Base-by-base conservation (phyloP, 139 green algal species). In the Eudorina sp. region DNA sequence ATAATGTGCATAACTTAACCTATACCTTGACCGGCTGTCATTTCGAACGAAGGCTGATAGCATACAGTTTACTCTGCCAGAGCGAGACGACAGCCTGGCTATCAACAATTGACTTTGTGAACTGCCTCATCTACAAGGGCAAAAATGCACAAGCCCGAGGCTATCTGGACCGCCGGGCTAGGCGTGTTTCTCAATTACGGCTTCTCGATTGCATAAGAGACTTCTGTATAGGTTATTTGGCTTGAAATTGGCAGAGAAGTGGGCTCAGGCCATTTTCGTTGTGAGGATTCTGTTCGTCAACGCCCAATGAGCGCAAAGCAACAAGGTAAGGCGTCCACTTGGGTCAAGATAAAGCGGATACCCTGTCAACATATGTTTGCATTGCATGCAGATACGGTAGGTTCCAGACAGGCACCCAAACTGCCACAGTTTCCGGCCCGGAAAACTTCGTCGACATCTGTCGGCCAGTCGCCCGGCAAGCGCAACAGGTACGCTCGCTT, bases 371-470 rank as follows among this genome's bases (percentile, higher is more conserved):
- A 9, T 75, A 45, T 75, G 66, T 75, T 46, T 77, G 34, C 3
- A n/a, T n/a, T n/a, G 51, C 2, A 77, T 80, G 72, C 45, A 80
- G 73, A 81, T 5, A 43, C 18, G 43, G 46, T 29, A 43, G 29
- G 27, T 43, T 0, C 45, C 0, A 62, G 46, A 25, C 73, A 43
- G 0, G 75, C 75, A 34, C 34, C 31, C 2, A 83, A 83, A 51
- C 31, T 83, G 75, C 75, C 75, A 8, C 48, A 83, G 5, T 83
- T 83, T 55, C 75, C 75, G 19, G 6, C 75, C 1, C 51, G 51
- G 53, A 83, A 69, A 7, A 21, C 34, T 14, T 16, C n/a, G n/a
- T n/a, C 51, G 18, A 48, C 4, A n/a, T 14, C 48, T 4, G 14
- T 83, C 4, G 51, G 41, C 4, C 31, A 51, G 23, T 83, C 75